These are phyloP conservation scores for Apophysomyces sp. DNA, from an alignment of 371 early-diverging fungal genomes.

Conservation along the genomic window DNA sequence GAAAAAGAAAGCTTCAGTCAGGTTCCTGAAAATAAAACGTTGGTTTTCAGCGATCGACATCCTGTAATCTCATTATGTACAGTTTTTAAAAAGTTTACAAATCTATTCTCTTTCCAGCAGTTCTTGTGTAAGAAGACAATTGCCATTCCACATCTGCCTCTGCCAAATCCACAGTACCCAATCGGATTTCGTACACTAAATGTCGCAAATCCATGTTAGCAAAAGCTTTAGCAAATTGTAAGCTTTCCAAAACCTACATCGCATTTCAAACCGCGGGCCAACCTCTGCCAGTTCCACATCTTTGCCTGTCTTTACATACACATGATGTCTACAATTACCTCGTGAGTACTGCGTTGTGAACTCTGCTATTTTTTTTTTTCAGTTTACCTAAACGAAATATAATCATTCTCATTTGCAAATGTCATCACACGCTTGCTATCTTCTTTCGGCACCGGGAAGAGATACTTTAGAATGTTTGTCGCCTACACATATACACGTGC, in stretches of 20 bases:
- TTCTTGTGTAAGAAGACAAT: conserved; percentile 92
- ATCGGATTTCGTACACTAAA: conserved; percentile 88
- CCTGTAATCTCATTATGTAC: too few species aligned
- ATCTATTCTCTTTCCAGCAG: conserved; percentile 87
- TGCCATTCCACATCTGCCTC: conserved; percentile 99
- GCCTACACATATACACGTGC: conserved; percentile 60
- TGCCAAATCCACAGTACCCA: conserved; percentile 93
- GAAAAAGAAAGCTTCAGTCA: too few species aligned
- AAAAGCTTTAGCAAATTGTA: neutral
- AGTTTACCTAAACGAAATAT: conserved; percentile 86
- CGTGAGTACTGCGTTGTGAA: neutral
- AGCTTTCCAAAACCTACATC: conserved; percentile 54
- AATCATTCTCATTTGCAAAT: conserved; percentile 95
- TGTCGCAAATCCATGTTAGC: neutral
- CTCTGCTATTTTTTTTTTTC: neutral
- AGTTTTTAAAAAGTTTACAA: conserved; percentile 39
- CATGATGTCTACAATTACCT: conserved; percentile 80
- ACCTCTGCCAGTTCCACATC: conserved; percentile 94
- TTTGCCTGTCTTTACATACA: conserved; percentile 84
- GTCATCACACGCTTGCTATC: conserved; percentile 97
- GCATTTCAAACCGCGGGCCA: conserved; percentile 98
- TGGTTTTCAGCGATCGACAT: too few species aligned
- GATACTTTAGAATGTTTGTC: conserved; percentile 87
- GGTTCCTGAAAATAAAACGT: too few species aligned
- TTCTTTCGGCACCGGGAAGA: conserved; percentile 97